phyloP scores from a whole-genome alignment of 345 rosid genomes.

The Lumnitzera littorea region DNA sequence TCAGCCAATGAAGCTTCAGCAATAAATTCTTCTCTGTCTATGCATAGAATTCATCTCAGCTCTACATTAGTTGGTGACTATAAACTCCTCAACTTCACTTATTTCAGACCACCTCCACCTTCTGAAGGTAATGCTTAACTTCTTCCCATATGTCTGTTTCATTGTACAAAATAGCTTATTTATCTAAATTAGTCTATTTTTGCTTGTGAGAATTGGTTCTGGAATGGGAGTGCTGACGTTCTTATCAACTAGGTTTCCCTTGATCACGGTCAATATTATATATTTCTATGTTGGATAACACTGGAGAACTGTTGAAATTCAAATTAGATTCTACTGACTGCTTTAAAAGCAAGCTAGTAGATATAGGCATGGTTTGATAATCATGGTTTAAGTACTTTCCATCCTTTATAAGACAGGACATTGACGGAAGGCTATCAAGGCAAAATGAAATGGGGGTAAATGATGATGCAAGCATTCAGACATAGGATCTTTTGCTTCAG shows the following conservation, averaged over 20 bases:
- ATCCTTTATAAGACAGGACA: no score
- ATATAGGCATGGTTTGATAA: no score
- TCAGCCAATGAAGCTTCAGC: conserved; percentile 62
- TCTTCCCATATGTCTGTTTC: not conserved
- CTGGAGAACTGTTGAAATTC: no score
- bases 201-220: not conserved
- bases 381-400: no score
- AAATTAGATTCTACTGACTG: no score
- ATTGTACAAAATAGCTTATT: not conserved
- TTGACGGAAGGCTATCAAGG: no score
- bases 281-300: no score
- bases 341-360: no score
- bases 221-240: not conserved
- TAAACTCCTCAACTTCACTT: conserved; percentile 76
- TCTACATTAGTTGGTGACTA: conserved; percentile 71
- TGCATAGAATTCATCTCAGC: conserved; percentile 64
- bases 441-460: no score
- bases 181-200: not conserved
- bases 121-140: conserved; percentile 51
- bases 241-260: no score
- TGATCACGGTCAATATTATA: no score
- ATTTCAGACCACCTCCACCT: conserved; percentile 72
- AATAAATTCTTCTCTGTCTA: conserved; percentile 66
- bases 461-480: no score
- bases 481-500: not conserved